Conservation (phyloP, 768 basidiomycete genomes). For the Lentinula detonsa region DNA sequence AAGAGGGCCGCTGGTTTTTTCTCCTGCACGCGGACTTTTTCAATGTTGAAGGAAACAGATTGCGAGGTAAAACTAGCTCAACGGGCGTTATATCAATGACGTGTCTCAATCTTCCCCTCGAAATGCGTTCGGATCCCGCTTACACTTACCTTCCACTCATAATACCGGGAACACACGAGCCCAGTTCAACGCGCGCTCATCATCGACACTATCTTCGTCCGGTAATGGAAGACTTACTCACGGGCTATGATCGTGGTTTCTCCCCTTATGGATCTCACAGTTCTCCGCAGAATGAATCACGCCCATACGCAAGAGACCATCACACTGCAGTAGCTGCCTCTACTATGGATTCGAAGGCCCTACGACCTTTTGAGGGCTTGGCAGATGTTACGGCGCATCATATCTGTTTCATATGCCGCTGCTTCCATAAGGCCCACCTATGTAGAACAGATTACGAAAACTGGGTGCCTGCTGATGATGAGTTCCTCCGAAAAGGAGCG, state of each 20-base stretch:
- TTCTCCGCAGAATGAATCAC: neutral
- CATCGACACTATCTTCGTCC: conserved; percentile 2
- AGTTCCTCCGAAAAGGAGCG: conserved; percentile 11
- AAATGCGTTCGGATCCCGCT: conserved; percentile 2
- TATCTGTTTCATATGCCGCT: neutral
- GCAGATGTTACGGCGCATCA: neutral
- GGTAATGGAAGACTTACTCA: neutral
- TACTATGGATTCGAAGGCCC: neutral
- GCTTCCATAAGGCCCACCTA: neutral
- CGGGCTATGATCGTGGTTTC: neutral
- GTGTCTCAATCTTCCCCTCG: conserved; percentile 3
- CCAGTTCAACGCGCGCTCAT: neutral
- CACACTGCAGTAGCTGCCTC: neutral
- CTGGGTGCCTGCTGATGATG: conserved; percentile 10
- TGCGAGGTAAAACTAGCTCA: neutral
- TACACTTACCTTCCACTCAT: neutral
- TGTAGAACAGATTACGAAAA: conserved; percentile 5
- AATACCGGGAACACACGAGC: conserved; percentile 3
- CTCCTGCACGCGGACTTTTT: conserved; percentile 3
- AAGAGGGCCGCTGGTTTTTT: conserved; percentile 7
- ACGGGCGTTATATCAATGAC: conserved; percentile 1
- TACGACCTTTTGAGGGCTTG: neutral
- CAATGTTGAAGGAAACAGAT: neutral
- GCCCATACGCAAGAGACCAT: neutral
- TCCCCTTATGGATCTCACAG: neutral